Evolutionary conservation across 2,329 filamentous ascomycete genomes (phyloP).

Genomic region (Penicillium janthinellum): DNA sequence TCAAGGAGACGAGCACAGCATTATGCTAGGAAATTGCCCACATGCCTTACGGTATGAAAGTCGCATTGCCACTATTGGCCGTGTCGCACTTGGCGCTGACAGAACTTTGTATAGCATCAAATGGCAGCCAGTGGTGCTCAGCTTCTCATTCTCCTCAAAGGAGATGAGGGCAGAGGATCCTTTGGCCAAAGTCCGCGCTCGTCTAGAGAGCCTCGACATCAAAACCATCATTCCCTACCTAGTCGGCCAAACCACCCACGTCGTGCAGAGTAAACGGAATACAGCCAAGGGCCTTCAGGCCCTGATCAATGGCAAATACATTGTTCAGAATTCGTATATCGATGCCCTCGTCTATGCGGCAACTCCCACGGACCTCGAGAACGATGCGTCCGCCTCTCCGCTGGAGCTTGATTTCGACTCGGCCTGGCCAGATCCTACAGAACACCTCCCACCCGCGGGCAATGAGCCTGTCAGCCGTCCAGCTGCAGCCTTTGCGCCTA

Average conservation of each 20-base stretch:
- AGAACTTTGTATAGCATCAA: conserved; percentile 57
- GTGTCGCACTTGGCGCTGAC: conserved; percentile 6
- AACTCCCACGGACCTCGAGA: conserved; percentile 52
- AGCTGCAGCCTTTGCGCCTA: conserved; percentile 70
- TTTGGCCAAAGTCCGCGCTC: conserved; percentile 61
- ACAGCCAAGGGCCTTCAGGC: conserved; percentile 85
- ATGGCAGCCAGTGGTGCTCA: conserved; percentile 81
- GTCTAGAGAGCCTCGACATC: conserved; percentile 82
- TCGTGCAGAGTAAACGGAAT: conserved; percentile 86
- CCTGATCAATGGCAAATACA: conserved; percentile 75
- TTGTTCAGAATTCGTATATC: conserved; percentile 74
- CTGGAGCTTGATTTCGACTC: conserved; percentile 79
- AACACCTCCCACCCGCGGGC: conserved; percentile 72
- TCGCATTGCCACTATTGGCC: background rate
- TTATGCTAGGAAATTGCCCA: conserved; percentile 72
- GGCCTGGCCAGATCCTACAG: conserved; percentile 73
- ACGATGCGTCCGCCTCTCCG: conserved; percentile 54
- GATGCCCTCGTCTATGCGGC: conserved; percentile 69
- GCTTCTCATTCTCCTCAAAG: conserved; percentile 73
- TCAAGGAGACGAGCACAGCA: conserved; percentile 60
- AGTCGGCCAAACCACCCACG: conserved; percentile 74
- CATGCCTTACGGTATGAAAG: conserved; percentile 49
- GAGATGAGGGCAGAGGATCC: conserved; percentile 67
- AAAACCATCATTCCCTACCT: conserved; percentile 78
- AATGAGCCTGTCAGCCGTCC: conserved; percentile 73